Percentiles rank a stretch among this genome's conserved stretches.
Conservation (phyloP, 1,284 basidiomycete species). For the Thelephora terrestris region DNA sequence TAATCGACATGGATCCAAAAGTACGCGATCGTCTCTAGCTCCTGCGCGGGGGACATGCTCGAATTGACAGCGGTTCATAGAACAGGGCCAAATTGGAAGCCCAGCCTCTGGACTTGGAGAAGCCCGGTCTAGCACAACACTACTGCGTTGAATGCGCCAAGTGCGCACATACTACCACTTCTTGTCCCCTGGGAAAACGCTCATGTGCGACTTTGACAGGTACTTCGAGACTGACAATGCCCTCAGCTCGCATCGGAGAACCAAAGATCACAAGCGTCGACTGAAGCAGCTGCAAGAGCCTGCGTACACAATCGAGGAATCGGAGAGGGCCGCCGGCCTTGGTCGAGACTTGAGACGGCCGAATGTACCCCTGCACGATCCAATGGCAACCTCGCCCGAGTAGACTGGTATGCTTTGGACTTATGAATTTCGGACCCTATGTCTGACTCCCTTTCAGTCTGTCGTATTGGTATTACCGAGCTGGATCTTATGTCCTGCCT, state of each 20-base stretch:
- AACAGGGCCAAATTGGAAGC: constrained; percentile 69
- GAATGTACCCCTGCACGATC: not conserved
- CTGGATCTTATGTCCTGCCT: no score
- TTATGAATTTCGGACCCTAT: not conserved
- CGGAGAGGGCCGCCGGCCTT: constrained; percentile 73
- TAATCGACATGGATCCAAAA: constrained; percentile 77
- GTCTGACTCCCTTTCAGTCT: no score
- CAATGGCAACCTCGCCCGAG: not conserved
- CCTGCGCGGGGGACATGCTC: not conserved
- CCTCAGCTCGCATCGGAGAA: constrained; percentile 69
- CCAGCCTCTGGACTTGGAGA: constrained; percentile 80
- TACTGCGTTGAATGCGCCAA: constrained; percentile 92
- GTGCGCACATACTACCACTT: constrained; percentile 38
- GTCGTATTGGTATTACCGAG: not conserved
- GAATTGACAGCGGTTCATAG: constrained; percentile 24
- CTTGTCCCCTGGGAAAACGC: not conserved
- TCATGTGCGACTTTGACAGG: constrained; percentile 27
- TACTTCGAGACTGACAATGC: constrained; percentile 81
- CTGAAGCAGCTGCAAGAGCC: constrained; percentile 72
- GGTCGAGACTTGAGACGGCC: constrained; percentile 48
- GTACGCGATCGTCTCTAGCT: constrained; percentile 25
- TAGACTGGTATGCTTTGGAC: not conserved
- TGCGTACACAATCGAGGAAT: constrained; percentile 82
- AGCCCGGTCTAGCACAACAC: constrained; percentile 85
- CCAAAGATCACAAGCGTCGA: constrained; percentile 79